A percentile compares a stretch with the other conserved stretches of the same genome.
Conservation (phyloP, 352 stramenopile genomes). For the Pythium diclinum region DNA sequence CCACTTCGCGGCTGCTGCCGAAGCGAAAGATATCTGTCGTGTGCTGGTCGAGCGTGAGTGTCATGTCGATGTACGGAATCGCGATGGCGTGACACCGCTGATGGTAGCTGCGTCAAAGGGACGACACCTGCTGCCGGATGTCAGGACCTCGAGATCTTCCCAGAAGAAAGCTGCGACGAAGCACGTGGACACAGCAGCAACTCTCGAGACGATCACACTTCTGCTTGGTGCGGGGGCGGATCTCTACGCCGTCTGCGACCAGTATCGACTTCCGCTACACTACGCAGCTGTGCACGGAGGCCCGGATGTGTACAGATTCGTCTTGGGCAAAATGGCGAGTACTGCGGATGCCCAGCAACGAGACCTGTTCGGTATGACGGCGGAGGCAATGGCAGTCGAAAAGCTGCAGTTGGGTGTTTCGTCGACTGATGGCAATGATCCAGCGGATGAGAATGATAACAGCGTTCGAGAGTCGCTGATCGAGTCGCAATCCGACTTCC, state of each 20-base stretch:
- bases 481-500: conserved; percentile 26
- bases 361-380: conserved; percentile 73
- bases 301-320: conserved; percentile 49
- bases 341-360: conserved; percentile 39
- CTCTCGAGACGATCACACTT: conserved; percentile 71
- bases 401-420: conserved; percentile 12
- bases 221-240: conserved; percentile 66
- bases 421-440: conserved; percentile 14
- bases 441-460: conserved; percentile 30
- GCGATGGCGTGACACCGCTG: conserved; percentile 65
- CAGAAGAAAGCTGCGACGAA: conserved; percentile 22
- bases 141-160: background rate
- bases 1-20: conserved; percentile 74
- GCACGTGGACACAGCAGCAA: conserved; percentile 46
- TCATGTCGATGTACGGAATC: conserved; percentile 66
- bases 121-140: background rate
- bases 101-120: conserved; percentile 68
- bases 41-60: conserved; percentile 70
- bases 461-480: conserved; percentile 29
- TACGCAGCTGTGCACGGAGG: conserved; percentile 69
- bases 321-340: conserved; percentile 48
- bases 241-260: conserved; percentile 54
- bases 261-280: conserved; percentile 72
- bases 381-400: conserved; percentile 41
- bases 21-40: conserved; percentile 56